Evolutionary conservation across 2,329 filamentous ascomycete genomes (phyloP), one percentile per base, ranked within the genome.

Genomic region (Thielaviopsis euricoi): DNA sequence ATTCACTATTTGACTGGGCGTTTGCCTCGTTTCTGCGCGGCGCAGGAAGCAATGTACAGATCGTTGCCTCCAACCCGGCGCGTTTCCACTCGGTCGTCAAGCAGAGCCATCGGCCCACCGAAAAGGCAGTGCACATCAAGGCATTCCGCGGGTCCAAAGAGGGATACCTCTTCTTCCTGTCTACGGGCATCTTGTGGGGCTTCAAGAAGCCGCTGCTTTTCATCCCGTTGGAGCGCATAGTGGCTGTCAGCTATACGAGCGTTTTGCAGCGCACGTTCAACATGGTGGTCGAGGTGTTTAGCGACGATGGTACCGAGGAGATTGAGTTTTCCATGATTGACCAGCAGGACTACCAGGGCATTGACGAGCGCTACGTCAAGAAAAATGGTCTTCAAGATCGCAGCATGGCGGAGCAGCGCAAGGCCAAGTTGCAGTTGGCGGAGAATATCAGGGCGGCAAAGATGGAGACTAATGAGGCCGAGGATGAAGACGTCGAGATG

Each of bases 131-230:
- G 19, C 81, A 85, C 63, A 77, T 86, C 51, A 81, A 78, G 64
- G 82, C 77, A 1, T 85, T 84, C 68, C 74, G 82, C 51, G 83
- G 83, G 21, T 82, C 77, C 59, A 86, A 86, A 66, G 83, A 86
- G 60, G 83, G 82, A 0, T 85, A 77, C 62, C 71, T 86, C 0
- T 86, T 85, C 65, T 85, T 86, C 65, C 70, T 86, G 17, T 76
- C 81, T 33, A 81, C 74, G 25, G 83, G 83, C 15, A 85, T 86
- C 57, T 66, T 86, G 7, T 86, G 82, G 81, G 82, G 75, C 0
- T 86, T 83, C 72, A 85, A 85, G 69, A 86, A 86, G 67, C 83
- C 83, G 0, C 67, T 86, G 1, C 69, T 83, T 22, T 85, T 85
- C 63, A 71, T 86, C 5, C 80, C 81, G 4, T 73, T 84, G 19